Conservation (phyloP, 805 yeast species). For the Yarrowia bubula region DNA sequence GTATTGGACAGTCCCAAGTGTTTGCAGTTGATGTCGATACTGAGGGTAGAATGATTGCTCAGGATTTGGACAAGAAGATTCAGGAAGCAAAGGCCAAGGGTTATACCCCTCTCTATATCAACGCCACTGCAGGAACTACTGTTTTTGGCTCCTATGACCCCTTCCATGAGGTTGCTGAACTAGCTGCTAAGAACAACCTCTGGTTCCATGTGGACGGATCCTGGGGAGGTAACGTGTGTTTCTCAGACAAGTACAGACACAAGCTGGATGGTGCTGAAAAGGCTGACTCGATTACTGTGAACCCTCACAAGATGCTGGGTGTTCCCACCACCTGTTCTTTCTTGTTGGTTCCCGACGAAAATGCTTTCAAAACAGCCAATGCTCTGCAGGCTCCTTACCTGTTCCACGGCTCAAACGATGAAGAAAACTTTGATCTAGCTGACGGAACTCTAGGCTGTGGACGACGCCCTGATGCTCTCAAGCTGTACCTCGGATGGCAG, state of each 20-base stretch:
- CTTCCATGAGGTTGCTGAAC: conserved; percentile 50
- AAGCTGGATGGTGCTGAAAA: conserved; percentile 58
- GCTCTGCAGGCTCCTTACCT: conserved; percentile 77
- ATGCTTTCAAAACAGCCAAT: conserved; percentile 66
- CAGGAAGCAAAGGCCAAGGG: conserved; percentile 50
- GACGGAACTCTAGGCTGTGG: conserved; percentile 95
- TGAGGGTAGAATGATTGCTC: conserved; percentile 57
- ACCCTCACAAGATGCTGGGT: conserved; percentile 89
- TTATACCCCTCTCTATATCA: conserved; percentile 67
- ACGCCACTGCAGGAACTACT: conserved; percentile 87
- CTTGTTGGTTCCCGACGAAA: conserved; percentile 65
- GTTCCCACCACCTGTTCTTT: conserved; percentile 71
- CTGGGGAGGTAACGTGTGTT: conserved; percentile 85
- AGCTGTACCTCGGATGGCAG: conserved; percentile 75
- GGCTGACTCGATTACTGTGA: conserved; percentile 75
- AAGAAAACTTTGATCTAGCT: conserved; percentile 65
- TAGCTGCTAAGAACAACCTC: conserved; percentile 54
- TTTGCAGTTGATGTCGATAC: conserved; percentile 59
- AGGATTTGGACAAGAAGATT: conserved; percentile 49
- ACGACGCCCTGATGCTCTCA: conserved; percentile 76
- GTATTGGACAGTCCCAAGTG: conserved; percentile 62
- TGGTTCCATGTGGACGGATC: conserved; percentile 90
- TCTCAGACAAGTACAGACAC: conserved; percentile 49
- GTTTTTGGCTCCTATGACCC: conserved; percentile 83
- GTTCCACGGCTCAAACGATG: conserved; percentile 61